Base-by-base conservation (phyloP, 2,329 filamentous ascomycete species). In the Xylariales sp. region DNA sequence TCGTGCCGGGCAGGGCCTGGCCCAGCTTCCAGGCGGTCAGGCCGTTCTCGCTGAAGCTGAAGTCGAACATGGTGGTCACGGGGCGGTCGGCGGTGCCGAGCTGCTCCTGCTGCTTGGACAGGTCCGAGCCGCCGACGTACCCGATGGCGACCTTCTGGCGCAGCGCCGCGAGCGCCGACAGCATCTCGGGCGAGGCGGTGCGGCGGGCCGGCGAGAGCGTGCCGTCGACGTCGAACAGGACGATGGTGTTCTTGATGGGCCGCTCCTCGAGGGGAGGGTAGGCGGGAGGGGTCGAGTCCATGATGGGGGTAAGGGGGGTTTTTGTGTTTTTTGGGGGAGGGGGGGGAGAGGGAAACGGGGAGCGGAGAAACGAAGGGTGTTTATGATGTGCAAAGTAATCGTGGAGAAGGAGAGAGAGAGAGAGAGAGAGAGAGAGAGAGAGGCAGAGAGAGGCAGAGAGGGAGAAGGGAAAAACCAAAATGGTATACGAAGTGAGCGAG, bases 41-140 rank as follows among this genome's bases (percentile, higher is more conserved):
- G 10, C 96, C 96, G 83, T 99, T 99, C 85, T 99, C 96, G 67
- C 94, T 86, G 84, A 99, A 99, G 88, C 92, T 96, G 84, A 93
- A 99, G 85, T 99, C 96, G 85, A 99, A 99, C 76, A 98, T 90
- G 69, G 89, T 85, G 60, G 90, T 94, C 69, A 98, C 95, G 74
- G 91, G 86, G 34, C 82, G 80, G 65, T 86, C 83, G 32, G 87
- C 80, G 3, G 88, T 86, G 79, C 94, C 94, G 69, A 98, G 88
- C 84, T 98, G 95, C 82, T 98, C 96, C 82, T 98, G 93, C 83
- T 98, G 96, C 85, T 99, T 98, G 79, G 81, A 83, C 70, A 97
- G 88, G 85, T 98, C 92, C 75, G 92, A 96, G 79, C 96, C 96
- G 77, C 96, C 96, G 69, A 98, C 94, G 83, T 89, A 97, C 75